phyloP scores from a whole-genome alignment of 306 rosid species.

The Medicago ruthenica region DNA sequence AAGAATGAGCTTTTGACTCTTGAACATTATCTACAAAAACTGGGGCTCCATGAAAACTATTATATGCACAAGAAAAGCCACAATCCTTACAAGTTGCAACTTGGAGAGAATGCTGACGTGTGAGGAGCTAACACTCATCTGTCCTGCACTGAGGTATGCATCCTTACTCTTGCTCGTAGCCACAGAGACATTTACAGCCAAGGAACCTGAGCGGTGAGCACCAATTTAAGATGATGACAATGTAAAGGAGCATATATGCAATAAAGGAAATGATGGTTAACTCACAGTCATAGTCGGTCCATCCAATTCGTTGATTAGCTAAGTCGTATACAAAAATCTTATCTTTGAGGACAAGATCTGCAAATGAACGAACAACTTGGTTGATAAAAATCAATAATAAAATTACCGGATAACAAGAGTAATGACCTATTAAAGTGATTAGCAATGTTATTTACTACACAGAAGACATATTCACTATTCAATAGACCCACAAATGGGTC shows the following conservation, averaged over 20 bases:
- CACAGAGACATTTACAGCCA: slow-evolving; percentile 82
- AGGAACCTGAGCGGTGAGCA: slow-evolving; percentile 77
- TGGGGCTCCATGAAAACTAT: slow-evolving; percentile 47
- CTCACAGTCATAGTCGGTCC: slow-evolving; percentile 94
- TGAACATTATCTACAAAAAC: slow-evolving; percentile 49
- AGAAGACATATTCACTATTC: not conserved
- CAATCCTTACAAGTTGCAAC: slow-evolving; percentile 54
- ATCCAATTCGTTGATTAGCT: slow-evolving; percentile 78
- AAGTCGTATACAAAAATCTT: slow-evolving; percentile 91
- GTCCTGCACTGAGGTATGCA: slow-evolving; percentile 71
- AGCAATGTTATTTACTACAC: not conserved
- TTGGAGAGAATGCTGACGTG: slow-evolving; percentile 50
- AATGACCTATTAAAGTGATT: not conserved
- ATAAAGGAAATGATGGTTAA: slow-evolving; percentile 32
- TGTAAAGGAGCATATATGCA: slow-evolving; percentile 20
- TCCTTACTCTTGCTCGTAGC: slow-evolving; percentile 79
- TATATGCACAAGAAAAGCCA: slow-evolving; percentile 59
- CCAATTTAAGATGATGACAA: slow-evolving; percentile 25
- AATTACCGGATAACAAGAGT: not conserved
- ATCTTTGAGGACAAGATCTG: slow-evolving; percentile 95
- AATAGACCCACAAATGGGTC: slow-evolving; percentile 7
- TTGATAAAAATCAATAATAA: slow-evolving; percentile 25
- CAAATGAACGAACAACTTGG: slow-evolving; percentile 41
- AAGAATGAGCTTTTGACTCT: slow-evolving; percentile 51
- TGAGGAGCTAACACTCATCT: slow-evolving; percentile 61